Percentiles rank a stretch among this genome's conserved stretches.
These are phyloP conservation scores for Chrysanthemum seticuspe DNA, from an alignment of 129 eudicot genomes.

Conservation along the genomic window DNA sequence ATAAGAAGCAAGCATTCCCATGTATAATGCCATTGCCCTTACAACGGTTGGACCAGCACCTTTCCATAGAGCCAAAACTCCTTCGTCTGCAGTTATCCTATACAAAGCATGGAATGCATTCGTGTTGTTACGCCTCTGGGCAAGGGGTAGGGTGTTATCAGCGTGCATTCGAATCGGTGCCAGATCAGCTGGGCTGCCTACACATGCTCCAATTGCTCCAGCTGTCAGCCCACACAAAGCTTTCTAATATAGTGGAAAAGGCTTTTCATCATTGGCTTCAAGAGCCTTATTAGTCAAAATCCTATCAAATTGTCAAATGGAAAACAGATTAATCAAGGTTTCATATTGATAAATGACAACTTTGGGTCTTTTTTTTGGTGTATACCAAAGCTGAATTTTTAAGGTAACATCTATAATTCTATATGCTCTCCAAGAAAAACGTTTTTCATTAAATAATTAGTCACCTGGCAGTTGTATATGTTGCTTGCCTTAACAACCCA, in stretches of 20 bases:
- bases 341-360: too few relatives aligned
- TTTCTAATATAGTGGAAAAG: conserved; percentile 82
- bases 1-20: conserved; percentile 98
- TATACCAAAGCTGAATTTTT: too few relatives aligned
- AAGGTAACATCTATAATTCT: too few relatives aligned
- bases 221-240: conserved; percentile 94
- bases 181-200: conserved; percentile 90
- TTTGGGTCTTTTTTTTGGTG: too few relatives aligned
- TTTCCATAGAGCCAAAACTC: conserved; percentile 81
- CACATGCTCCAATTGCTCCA: conserved; percentile 89
- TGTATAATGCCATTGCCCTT: conserved; percentile 90
- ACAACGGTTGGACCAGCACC: conserved; percentile 97
- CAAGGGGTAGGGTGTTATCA: conserved; percentile 77
- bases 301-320: too few relatives aligned
- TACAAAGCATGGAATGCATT: conserved; percentile 86
- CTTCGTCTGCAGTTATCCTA: conserved; percentile 80
- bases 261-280: conserved; percentile 92
- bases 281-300: too few relatives aligned
- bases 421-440: too few relatives aligned
- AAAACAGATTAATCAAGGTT: too few relatives aligned
- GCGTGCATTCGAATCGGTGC: conserved; percentile 98
- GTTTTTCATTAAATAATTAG: too few relatives aligned
- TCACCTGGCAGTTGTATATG: too few relatives aligned
- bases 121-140: conserved; percentile 83
- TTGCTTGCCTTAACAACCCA: too few relatives aligned